Base-by-base conservation (phyloP, 768 basidiomycete species). In the Termitomyces sp. region DNA sequence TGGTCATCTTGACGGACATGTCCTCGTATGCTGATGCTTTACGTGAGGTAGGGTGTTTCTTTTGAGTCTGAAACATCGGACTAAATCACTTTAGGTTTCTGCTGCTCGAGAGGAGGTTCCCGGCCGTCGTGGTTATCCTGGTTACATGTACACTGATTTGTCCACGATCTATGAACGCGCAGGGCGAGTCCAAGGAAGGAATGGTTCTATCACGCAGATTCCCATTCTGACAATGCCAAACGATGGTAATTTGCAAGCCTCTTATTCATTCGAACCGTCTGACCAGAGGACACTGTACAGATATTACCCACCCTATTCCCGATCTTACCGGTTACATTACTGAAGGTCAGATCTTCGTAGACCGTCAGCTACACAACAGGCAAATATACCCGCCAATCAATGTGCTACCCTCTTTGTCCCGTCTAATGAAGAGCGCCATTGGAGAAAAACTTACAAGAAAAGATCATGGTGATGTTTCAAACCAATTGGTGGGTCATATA, bases 291-390 rank as follows among this genome's bases (percentile, higher is more conserved):
- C 44, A 48, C 62, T 61, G 50, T 62, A 22, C 67, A 98, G 96
- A 98, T 81, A 99, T 99, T 74, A 98, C 97, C n/a, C 97, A 99
- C 76, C 97, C 97, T 59, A 98, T 99, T 75, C 96, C 96, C 69
- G 96, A 98, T 85, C 81, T 98, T 73, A 98, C 96, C 62, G 97
- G 97, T 53, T 99, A 98, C 76, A 99, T 99, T 73, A 95, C 95
- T 51, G 96, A 98, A 81, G 97, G 97, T 51, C 97, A 99, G 77
- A 97, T 99, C 77, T 96, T 89, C 73, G 91, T 99, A 69, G 97
- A 99, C 80, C 89, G 97, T 63, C 93, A 97, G 73, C 79, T 99
- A 72, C 82, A 97, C 82, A 98, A 99, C 79, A 81, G 90, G 67
- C 93, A 95, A 74, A 95, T 98, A 71, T 98, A 98, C 78, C 97